phyloP scores from a whole-genome alignment of 2,329 filamentous ascomycete species.

The Monilinia polystroma region DNA sequence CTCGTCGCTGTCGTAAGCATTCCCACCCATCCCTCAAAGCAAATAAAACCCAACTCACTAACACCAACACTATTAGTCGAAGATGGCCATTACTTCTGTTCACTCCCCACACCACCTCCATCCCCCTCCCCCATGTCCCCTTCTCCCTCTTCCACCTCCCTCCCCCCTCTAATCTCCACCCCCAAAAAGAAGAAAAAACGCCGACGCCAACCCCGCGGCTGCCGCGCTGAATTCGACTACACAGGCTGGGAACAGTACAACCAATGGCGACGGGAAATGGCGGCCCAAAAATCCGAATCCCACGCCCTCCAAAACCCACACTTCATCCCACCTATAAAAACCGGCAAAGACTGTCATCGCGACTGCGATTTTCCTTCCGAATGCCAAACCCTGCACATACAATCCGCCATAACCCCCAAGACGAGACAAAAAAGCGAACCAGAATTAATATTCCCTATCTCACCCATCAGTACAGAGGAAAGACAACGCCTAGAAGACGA shows the following conservation, averaged over 20 bases:
- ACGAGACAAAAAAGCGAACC: constrained; percentile 11
- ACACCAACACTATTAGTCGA: constrained; percentile 24
- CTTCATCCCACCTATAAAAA: constrained; percentile 4
- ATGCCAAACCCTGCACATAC: constrained; percentile 13
- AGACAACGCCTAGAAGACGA: constrained; percentile 6
- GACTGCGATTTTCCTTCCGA: constrained; percentile 23
- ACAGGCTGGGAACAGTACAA: constrained; percentile 25
- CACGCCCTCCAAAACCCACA: not conserved
- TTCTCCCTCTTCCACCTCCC: not conserved
- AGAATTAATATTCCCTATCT: constrained; percentile 8
- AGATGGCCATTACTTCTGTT: constrained; percentile 33
- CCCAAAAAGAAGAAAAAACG: constrained; percentile 18
- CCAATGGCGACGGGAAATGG: constrained; percentile 15
- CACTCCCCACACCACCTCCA: constrained; percentile 18
- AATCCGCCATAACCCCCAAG: not conserved
- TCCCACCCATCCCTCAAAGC: too few relatives aligned
- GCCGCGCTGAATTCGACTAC: constrained; percentile 27
- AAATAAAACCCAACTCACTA: not conserved
- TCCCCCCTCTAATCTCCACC: not conserved
- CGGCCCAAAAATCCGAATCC: constrained; percentile 10
- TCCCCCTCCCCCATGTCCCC: constrained; percentile 1
- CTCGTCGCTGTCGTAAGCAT: constrained; percentile 38
- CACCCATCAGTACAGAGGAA: constrained; percentile 4
- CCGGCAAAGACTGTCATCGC: constrained; percentile 18
- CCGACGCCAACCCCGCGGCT: constrained; percentile 15